Evolutionary conservation across 306 rosid species (phyloP), one percentile per base, ranked within the genome.

Genomic region (Vigna nakashimae): DNA sequence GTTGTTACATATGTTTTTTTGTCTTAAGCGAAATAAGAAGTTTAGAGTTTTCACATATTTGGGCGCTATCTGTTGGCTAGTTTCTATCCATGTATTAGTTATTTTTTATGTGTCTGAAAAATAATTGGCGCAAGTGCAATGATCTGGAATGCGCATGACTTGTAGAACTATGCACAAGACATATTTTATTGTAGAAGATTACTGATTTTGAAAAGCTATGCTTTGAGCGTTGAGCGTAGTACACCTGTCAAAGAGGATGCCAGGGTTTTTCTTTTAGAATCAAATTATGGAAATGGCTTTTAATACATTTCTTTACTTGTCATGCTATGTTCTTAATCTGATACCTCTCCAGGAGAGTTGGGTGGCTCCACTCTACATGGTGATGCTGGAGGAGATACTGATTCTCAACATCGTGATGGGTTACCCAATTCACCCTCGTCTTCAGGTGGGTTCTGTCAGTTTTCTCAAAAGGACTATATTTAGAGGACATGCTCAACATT

Each of bases 381-480:
- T 79, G 97, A 87, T 45, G 89, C 82, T 68, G 94, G 93, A 90
- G 94, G 86, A 68, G 92, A 91, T 81, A 87, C 53, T 32, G 83
- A 86, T 79, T 82, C 92, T 62, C 92, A 84, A 76, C 71, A 76
- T 83, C 85, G 85, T 38, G 89, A 86, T 57, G 93, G 91, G 82
- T 88, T 90, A 89, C 90, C 96, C 90, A 87, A 87, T 86, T 92
- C 99, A 91, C 97, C 98, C 86, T 89, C 97, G 71, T 91, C 99
- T 83, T 95, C 99, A 95, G 99, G 99, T 95, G 98, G 99, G 99
- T 95, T 89, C 97, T 82, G 89, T 92, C 96, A 93, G 96, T 89
- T 91, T 90, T 91, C 96, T 92, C 98, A 80, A 94, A 92, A 87
- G 97, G 97, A 92, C 97, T 95, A 84, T 95, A 92, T 89, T 90